These are phyloP conservation scores for Diaporthe nobilis DNA, from an alignment of 2,329 filamentous ascomycete species.

Conservation along the genomic window DNA sequence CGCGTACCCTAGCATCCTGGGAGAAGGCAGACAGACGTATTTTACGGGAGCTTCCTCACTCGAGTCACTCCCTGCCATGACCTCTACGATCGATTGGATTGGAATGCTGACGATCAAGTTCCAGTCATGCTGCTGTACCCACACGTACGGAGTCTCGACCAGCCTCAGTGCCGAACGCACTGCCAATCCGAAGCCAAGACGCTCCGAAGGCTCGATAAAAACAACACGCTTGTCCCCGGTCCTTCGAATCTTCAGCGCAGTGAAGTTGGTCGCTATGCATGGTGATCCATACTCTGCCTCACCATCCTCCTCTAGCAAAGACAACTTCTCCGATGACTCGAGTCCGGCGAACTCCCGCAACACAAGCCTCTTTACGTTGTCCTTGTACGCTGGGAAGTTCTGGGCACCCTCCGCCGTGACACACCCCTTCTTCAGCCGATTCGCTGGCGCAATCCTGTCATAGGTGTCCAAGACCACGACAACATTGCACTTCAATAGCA, in stretches of 20 bases:
- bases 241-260: constrained; percentile 54
- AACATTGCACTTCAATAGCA: constrained; percentile 58
- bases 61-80: constrained; percentile 58
- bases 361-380: constrained; percentile 60
- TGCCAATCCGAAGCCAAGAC: constrained; percentile 67
- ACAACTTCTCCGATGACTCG: neutral
- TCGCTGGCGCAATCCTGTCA: constrained; percentile 59
- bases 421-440: constrained; percentile 67
- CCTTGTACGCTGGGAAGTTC: constrained; percentile 61
- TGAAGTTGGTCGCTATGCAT: constrained; percentile 47
- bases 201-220: constrained; percentile 62
- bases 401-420: constrained; percentile 62
- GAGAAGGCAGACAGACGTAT: constrained; percentile 67
- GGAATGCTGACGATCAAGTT: constrained; percentile 61
- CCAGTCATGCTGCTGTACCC: constrained; percentile 73
- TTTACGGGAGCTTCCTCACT: constrained; percentile 56
- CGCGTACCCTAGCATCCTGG: constrained; percentile 67
- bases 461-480: constrained; percentile 68
- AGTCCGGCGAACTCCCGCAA: constrained; percentile 47
- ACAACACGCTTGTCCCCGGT: constrained; percentile 56
- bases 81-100: constrained; percentile 57
- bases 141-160: constrained; percentile 65
- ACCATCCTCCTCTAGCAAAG: constrained; percentile 44
- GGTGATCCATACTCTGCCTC: constrained; percentile 65
- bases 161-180: constrained; percentile 65